A percentile compares a stretch with the other conserved stretches of the same genome.
These are phyloP conservation scores for Metroxylon sagu DNA, from an alignment of 176 grass and related monocot genomes.

Conservation along the genomic window DNA sequence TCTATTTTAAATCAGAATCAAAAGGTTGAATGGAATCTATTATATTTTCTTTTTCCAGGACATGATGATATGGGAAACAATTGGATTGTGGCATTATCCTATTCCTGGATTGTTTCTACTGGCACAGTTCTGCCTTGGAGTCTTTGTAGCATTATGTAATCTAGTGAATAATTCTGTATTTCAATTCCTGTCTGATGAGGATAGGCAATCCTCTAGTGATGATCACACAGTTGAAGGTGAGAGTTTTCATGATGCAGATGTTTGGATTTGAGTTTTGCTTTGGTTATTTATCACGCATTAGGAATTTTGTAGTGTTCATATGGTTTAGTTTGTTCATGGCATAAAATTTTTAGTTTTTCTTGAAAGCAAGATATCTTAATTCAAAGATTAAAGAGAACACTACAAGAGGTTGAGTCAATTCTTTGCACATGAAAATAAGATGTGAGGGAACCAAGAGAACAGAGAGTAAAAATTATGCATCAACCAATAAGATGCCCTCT, in stretches of 20 bases:
- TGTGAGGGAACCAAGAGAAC: too few relatives aligned
- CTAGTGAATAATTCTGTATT: slow-evolving; percentile 98
- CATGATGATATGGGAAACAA: slow-evolving; percentile 97
- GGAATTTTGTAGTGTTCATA: too few relatives aligned
- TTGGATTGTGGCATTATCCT: slow-evolving; percentile 97
- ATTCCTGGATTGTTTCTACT: slow-evolving; percentile 95
- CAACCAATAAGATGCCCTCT: too few relatives aligned
- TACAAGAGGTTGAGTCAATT: too few relatives aligned
- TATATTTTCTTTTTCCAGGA: slow-evolving; percentile 57
- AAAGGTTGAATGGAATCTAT: slow-evolving; percentile 14
- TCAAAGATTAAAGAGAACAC: too few relatives aligned
- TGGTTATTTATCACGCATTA: too few relatives aligned
- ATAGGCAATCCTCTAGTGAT: slow-evolving; percentile 51
- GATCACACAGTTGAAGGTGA: slow-evolving; percentile 78
- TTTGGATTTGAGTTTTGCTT: not conserved
- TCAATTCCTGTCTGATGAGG: slow-evolving; percentile 46
- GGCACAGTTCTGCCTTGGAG: slow-evolving; percentile 92
- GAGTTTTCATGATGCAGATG: not conserved
- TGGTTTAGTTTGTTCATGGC: too few relatives aligned
- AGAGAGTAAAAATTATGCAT: too few relatives aligned
- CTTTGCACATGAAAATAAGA: too few relatives aligned
- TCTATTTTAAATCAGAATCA: slow-evolving; percentile 15
- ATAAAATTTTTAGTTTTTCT: too few relatives aligned
- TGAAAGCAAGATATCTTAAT: too few relatives aligned
- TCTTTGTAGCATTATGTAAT: slow-evolving; percentile 93